Base-by-base conservation (phyloP, 2,329 filamentous ascomycete species). In the Fusarium haematococcum region DNA sequence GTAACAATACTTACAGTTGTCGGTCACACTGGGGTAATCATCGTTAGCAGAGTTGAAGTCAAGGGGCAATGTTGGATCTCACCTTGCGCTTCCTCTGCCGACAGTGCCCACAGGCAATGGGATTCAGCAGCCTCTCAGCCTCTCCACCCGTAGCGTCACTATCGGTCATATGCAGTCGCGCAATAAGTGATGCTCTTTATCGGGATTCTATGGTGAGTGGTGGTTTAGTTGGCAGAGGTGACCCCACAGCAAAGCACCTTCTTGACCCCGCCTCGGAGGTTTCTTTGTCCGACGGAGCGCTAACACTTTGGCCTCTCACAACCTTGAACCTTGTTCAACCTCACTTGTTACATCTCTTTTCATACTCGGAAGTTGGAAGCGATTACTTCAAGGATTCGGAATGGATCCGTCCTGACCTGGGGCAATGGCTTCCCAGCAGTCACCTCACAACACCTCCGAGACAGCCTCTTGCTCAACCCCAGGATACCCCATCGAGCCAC, bases 71-170 rank as follows among this genome's bases (percentile, higher is more conserved):
- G 0, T 6, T 56, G 7, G 4, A 9, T 39, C 74, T 71, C 56
- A 82, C 81, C 73, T 79, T 80, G 56, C 81, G 79, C 39, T 83
- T 83, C 50, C 78, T 77, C 35, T 80, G 80, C 14, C 81, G 78
- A 58, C 81, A 83, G 35, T 78, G 70, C 30, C 79, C 79, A 9
- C 80, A 83, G 8, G 81, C 81, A 54, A 81, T 82, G 5, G 80
- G 79, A 41, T 80, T 80, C 32, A 79, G 41, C 43, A 57, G 60
- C 60, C 64, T 69, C 48, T 70, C 77, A 30, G 33, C 48, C 35
- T 70, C 68, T 32, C 63, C 59, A 6, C 74, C 70, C 5, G 13
- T 39, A 23, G 11, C 6, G 3, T 67, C 71, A 69, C 59, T 23
- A 41, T 60, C 67, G 43, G 71, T 70, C 77, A 79, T 79, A 37